phyloP scores from a whole-genome alignment of 192 early-diverging fungal species.

The Allomyces arbusculus region DNA sequence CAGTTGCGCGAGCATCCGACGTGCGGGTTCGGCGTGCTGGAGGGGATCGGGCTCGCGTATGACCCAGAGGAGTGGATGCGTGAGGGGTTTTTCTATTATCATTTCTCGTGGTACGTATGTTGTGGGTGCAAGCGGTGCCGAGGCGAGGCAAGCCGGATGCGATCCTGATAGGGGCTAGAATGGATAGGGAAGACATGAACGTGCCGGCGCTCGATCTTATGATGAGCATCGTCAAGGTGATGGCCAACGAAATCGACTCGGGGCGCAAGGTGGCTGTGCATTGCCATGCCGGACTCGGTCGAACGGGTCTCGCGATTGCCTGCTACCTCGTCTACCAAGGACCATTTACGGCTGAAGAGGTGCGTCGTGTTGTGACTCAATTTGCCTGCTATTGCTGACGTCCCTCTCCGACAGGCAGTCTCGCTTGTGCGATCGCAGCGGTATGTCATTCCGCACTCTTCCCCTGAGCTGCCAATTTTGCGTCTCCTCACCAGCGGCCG shows the following conservation, averaged over 20 bases:
- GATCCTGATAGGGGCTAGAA: too few species aligned
- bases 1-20: conserved; percentile 16
- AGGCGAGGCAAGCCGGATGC: neutral
- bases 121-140: neutral
- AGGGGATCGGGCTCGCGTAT: conserved; percentile 16
- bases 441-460: neutral
- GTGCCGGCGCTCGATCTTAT: conserved; percentile 16
- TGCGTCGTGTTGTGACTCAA: neutral
- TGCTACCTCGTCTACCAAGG: conserved; percentile 23
- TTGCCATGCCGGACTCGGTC: conserved; percentile 25
- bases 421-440: neutral
- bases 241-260: conserved; percentile 7
- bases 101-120: neutral
- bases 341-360: neutral
- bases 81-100: conserved; percentile 18
- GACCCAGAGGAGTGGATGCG: conserved; percentile 22
- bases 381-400: neutral
- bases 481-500: too few species aligned
- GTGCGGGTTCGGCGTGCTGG: conserved; percentile 20
- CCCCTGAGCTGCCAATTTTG: too few species aligned
- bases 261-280: conserved; percentile 18
- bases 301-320: conserved; percentile 26
- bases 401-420: neutral
- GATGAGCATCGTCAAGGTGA: conserved; percentile 22
- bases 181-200: conserved; percentile 17